A percentile compares a stretch with the other conserved stretches of the same genome.
Evolutionary conservation across 1,284 basidiomycete genomes (phyloP).

Genomic region (Gymnopus androsaceus): DNA sequence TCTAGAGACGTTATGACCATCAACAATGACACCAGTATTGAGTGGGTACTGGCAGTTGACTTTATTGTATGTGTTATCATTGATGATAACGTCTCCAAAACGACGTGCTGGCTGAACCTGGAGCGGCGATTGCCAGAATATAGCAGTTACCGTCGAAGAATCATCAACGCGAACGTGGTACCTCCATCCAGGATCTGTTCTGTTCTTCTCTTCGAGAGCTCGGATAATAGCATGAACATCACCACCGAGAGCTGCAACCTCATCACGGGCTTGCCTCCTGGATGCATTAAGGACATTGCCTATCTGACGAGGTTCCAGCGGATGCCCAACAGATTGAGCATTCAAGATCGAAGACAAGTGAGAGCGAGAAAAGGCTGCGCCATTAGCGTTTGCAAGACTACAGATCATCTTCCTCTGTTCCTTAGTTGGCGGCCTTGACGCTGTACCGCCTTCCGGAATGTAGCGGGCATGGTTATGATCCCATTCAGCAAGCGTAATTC

Average conservation of each 20-base stretch:
- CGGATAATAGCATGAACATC: conserved; percentile 23
- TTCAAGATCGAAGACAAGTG: not conserved
- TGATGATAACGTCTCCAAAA: conserved; percentile 27
- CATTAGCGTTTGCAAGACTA: not conserved
- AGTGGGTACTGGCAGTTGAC: conserved; percentile 31
- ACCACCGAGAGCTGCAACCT: conserved; percentile 19
- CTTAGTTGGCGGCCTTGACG: conserved; percentile 17
- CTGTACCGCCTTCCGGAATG: conserved; percentile 20
- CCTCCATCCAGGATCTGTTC: conserved; percentile 23
- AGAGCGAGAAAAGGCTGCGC: not conserved
- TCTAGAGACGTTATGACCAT: conserved; percentile 21
- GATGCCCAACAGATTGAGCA: not conserved
- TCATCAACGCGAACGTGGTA: conserved; percentile 26
- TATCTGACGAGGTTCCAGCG: conserved; percentile 22
- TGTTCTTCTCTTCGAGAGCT: conserved; percentile 12
- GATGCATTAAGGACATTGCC: conserved; percentile 17
- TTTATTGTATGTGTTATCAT: conserved; percentile 30
- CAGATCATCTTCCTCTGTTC: conserved; percentile 19
- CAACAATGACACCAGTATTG: conserved; percentile 32
- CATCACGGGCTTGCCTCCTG: conserved; percentile 6
- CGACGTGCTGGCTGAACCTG: conserved; percentile 25
- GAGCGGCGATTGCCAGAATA: conserved; percentile 33
- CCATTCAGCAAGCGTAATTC: conserved; percentile 18
- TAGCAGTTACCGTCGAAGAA: conserved; percentile 18
- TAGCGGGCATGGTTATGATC: conserved; percentile 26